Percentiles rank a stretch among this genome's conserved stretches.
Evolutionary conservation across 768 basidiomycete genomes (phyloP).

Genomic region (Collybia nuda): DNA sequence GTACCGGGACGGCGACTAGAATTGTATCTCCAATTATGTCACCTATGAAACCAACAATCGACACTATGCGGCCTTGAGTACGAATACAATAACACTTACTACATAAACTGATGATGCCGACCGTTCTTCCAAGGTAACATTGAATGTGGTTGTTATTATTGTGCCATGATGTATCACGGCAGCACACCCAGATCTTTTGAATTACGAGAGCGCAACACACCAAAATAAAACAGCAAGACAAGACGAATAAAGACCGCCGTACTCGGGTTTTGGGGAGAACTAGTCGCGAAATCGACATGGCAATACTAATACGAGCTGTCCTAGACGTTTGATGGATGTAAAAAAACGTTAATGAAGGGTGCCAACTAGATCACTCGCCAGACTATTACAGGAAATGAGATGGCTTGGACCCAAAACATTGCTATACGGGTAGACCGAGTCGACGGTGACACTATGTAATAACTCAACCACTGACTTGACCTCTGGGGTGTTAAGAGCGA

Average conservation of each 20-base stretch:
- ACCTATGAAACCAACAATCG: conserved; percentile 6
- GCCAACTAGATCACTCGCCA: conserved; percentile 8
- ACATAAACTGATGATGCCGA: conserved; percentile 10
- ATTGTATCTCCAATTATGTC: conserved; percentile 23
- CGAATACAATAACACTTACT: conserved; percentile 8
- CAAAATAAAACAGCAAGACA: conserved; percentile 6
- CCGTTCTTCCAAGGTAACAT: conserved; percentile 7
- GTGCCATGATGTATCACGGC: conserved; percentile 9
- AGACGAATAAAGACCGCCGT: conserved; percentile 3
- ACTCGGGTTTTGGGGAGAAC: conserved; percentile 2
- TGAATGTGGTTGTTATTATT: conserved; percentile 1
- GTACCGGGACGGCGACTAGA: conserved; percentile 21
- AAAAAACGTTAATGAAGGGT: neutral
- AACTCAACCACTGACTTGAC: no score
- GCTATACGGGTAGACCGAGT: no score
- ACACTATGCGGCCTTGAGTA: no score
- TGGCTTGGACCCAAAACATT: conserved; percentile 8
- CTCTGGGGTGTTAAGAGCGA: neutral
- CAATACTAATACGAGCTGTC: conserved; percentile 17
- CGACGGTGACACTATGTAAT: no score
- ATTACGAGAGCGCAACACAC: conserved; percentile 9
- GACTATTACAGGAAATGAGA: conserved; percentile 5
- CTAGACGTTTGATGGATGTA: conserved; percentile 1
- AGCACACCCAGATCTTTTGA: conserved; percentile 11
- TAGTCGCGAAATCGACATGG: conserved; percentile 15